Base-by-base conservation (phyloP, 2,329 filamentous ascomycete species). In the Chalaropsis thielavioides region DNA sequence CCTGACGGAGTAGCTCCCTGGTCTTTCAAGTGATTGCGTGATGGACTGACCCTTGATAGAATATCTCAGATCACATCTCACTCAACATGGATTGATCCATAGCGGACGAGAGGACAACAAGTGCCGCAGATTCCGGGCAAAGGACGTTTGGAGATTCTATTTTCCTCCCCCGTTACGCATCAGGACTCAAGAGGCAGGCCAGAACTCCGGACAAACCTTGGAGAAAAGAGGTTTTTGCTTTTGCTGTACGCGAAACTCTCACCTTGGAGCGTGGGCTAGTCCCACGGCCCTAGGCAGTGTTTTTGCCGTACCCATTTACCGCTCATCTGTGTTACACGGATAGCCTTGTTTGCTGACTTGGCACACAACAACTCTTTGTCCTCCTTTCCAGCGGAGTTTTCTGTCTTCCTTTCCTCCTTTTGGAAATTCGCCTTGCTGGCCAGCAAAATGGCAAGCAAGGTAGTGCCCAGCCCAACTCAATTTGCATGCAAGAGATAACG, bases 281-380 rank as follows among this genome's bases (percentile, higher is more conserved):
- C 51, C 31, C 17, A 56, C 17, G 10, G 8, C 24, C 24, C 51
- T 17, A 31, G 51, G 7, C 49, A 24, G 51, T n/a, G 6, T 19
- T 31, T 56, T 56, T 56, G 24, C 51, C 51, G 51, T 6, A 31
- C 24, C 27, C 27, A 35, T 56, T n/a, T 56, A 27, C 51, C 51
- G 51, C 27, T 56, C 22, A 22, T 56, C 51, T 56, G 51, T 56
- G 51, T 56, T 56, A 56, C 51, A 56, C 51, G 51, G 51, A 31
- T 31, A 15, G 27, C 22, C 51, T 15, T 15, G 51, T 56, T 2
- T 44, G 7, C 41, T 44, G 2, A 44, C 17, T 44, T 44, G 41
- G 41, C 41, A 44, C 41, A 56, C 13, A 19, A 19, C 24, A 24
- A 35, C 51, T 56, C 51, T 56, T 56, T n/a, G 51, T 56, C 51